A percentile compares a stretch with the other conserved stretches of the same genome.
These are phyloP conservation scores for Pleurotus citrinopileatus DNA, from an alignment of 768 basidiomycete genomes.

Conservation along the genomic window DNA sequence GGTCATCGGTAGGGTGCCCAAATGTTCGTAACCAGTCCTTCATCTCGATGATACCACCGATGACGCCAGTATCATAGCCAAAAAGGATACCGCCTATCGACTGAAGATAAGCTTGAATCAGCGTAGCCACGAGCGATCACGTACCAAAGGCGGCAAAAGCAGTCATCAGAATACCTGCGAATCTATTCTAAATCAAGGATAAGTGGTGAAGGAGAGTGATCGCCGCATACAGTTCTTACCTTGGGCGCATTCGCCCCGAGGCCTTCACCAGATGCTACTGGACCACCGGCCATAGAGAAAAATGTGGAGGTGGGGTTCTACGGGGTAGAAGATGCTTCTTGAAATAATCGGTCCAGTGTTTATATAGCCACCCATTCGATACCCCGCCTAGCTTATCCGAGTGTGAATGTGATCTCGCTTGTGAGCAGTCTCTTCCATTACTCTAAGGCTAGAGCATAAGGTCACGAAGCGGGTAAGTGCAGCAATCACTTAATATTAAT, in stretches of 20 bases:
- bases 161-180: constrained; percentile 38
- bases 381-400: not conserved
- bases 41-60: constrained; percentile 75
- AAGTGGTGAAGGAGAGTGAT: not conserved
- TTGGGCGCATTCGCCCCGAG: constrained; percentile 33
- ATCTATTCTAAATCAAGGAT: constrained; percentile 26
- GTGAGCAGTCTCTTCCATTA: not conserved
- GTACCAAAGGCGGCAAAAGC: constrained; percentile 35
- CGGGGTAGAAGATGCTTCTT: not conserved
- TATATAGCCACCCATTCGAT: not conserved
- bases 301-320: not conserved
- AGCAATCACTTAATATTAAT: not conserved
- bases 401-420: not conserved
- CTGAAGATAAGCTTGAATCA: not conserved
- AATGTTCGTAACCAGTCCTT: constrained; percentile 52
- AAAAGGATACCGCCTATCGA: constrained; percentile 40
- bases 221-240: constrained; percentile 16
- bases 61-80: constrained; percentile 83
- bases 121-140: constrained; percentile 10
- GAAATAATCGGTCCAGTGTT: not conserved
- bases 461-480: too few species aligned
- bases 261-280: constrained; percentile 28
- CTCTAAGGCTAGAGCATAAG: not conserved
- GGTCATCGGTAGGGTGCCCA: constrained; percentile 29
- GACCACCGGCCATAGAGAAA: constrained; percentile 37